phyloP scores from a whole-genome alignment of 768 basidiomycete genomes.

The Suillus paluster region DNA sequence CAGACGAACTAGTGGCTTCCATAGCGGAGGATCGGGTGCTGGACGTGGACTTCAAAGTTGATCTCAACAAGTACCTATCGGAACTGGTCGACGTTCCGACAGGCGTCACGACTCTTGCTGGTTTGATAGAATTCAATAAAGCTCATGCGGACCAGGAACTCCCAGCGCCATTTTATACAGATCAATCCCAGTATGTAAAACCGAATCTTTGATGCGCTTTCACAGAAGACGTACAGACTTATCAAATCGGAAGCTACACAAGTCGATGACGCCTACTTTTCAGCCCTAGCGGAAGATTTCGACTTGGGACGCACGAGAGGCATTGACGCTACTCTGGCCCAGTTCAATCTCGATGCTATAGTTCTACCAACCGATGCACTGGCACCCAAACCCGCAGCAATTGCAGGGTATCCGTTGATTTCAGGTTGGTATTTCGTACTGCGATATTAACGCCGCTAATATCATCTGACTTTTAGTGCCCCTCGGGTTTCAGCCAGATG shows the following conservation, averaged over 20 bases:
- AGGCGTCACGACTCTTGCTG: conserved; percentile 56
- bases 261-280: conserved; percentile 36
- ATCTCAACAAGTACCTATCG: no score
- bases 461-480: no score
- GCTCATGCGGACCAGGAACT: conserved; percentile 51
- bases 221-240: no score
- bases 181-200: conserved; percentile 20
- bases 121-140: conserved; percentile 58
- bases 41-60: no score
- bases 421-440: no score
- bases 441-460: no score
- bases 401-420: no score
- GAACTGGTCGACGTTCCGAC: conserved; percentile 46
- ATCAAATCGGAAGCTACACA: no score
- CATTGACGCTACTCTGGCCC: conserved; percentile 55
- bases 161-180: conserved; percentile 29
- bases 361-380: conserved; percentile 21
- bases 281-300: conserved; percentile 47
- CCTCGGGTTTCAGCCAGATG: no score
- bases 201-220: not conserved
- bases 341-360: conserved; percentile 53
- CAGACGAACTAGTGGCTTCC: conserved; percentile 42
- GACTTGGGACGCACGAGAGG: conserved; percentile 54
- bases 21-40: conserved; percentile 16
- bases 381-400: no score